Conservation (phyloP, 176 grass and related monocot genomes). For the Paspalum vaginatum region DNA sequence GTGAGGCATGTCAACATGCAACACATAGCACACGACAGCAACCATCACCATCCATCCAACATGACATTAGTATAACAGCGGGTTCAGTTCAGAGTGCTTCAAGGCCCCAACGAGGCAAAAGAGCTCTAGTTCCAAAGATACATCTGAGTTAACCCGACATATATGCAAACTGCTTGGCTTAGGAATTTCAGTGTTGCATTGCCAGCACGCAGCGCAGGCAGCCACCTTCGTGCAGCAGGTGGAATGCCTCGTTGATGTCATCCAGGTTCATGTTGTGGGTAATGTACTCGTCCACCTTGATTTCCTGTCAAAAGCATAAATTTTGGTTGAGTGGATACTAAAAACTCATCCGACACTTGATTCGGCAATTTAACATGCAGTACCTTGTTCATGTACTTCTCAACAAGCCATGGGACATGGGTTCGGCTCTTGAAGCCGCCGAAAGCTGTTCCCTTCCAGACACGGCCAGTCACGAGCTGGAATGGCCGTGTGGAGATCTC, state of each 20-base stretch:
- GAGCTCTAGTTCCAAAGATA: constrained; percentile 8
- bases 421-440: constrained; percentile 95
- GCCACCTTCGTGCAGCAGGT: constrained; percentile 86
- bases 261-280: constrained; percentile 82
- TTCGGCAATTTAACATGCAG: background rate
- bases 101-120: background rate
- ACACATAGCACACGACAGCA: background rate
- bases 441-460: constrained; percentile 99
- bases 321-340: background rate
- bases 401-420: constrained; percentile 96
- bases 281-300: constrained; percentile 98
- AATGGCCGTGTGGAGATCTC: constrained; percentile 90
- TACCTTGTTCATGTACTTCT: constrained; percentile 99
- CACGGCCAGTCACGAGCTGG: constrained; percentile 90
- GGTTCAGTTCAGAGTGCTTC: background rate
- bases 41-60: background rate
- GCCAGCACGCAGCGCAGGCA: constrained; percentile 92
- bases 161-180: background rate
- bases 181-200: constrained; percentile 40
- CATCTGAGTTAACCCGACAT: background rate
- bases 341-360: background rate
- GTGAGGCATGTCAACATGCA: background rate
- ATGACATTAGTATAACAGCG: background rate
- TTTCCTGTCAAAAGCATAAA: constrained; percentile 56
- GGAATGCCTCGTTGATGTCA: constrained; percentile 77